Conservation (phyloP, 306 rosid genomes). For the Quercus aquifolioides region DNA sequence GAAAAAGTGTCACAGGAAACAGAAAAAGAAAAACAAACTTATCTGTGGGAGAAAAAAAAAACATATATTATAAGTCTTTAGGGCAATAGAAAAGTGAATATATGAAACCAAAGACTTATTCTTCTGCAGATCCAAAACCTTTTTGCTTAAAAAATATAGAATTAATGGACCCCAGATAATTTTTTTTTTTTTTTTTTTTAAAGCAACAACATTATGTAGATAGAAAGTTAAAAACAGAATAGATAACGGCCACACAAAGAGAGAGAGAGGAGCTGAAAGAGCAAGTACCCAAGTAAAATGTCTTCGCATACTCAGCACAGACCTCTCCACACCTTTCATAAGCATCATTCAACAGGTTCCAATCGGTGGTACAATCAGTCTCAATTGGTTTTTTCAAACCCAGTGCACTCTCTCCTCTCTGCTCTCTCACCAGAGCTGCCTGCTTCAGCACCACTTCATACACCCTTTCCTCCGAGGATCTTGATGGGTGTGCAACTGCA, state of each 20-base stretch:
- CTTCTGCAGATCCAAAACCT: not conserved
- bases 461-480: slow-evolving; percentile 84
- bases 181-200: not conserved
- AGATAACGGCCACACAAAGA: not conserved
- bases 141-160: not conserved
- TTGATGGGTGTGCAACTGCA: slow-evolving; percentile 52
- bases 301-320: slow-evolving; percentile 96
- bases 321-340: slow-evolving; percentile 88
- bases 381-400: slow-evolving; percentile 32
- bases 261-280: not conserved
- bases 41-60: too few species aligned
- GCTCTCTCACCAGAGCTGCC: slow-evolving; percentile 70
- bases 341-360: slow-evolving; percentile 65
- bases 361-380: slow-evolving; percentile 36
- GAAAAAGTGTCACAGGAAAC: too few species aligned
- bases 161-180: not conserved
- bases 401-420: slow-evolving; percentile 22
- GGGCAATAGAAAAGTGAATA: not conserved
- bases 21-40: too few species aligned
- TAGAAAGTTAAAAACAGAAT: not conserved
- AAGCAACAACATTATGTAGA: not conserved
- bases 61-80: too few species aligned
- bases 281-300: slow-evolving; percentile 74
- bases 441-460: slow-evolving; percentile 88
- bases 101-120: not conserved